A percentile compares a stretch with the other conserved stretches of the same genome.
Evolutionary conservation across 2,329 filamentous ascomycete species (phyloP).

Genomic region (Botryotinia narcissicola): DNA sequence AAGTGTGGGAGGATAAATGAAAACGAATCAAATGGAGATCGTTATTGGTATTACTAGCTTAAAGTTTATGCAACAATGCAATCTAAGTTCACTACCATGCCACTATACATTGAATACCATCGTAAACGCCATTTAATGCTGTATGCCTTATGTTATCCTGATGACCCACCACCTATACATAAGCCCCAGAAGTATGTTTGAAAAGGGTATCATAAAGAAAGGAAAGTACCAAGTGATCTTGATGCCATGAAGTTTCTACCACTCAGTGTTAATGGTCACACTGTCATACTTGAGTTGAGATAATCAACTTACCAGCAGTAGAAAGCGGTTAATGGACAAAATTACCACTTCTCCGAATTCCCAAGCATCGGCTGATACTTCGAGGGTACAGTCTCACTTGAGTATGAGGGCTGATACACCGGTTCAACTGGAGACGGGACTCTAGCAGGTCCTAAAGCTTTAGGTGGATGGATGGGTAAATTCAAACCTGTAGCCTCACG

Average conservation of each 20-base stretch:
- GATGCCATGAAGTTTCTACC: not conserved
- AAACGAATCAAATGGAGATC: constrained; percentile 21
- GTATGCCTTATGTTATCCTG: constrained; percentile 1
- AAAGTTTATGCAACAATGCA: constrained; percentile 12
- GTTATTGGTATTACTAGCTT: constrained; percentile 30
- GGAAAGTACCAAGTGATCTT: constrained; percentile 1
- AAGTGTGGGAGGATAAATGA: constrained; percentile 18
- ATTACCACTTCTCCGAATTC: constrained; percentile 15
- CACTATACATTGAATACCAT: not conserved
- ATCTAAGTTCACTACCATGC: constrained; percentile 5
- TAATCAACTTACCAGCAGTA: constrained; percentile 3
- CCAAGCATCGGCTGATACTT: constrained; percentile 8
- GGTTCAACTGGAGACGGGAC: not conserved
- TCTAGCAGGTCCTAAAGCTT: constrained; percentile 5
- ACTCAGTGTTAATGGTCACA: not conserved
- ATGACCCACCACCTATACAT: constrained; percentile 1
- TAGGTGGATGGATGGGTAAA: constrained; percentile 13
- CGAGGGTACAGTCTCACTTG: not conserved
- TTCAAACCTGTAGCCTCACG: constrained; percentile 8
- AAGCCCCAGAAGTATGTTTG: not conserved
- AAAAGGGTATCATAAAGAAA: constrained; percentile 19
- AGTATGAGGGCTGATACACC: constrained; percentile 4
- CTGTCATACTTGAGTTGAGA: not conserved
- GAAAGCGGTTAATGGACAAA: not conserved
- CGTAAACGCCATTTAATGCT: constrained; percentile 1